phyloP scores from a whole-genome alignment of 495 filamentous ascomycete genomes.

The Penicillium daleae region DNA sequence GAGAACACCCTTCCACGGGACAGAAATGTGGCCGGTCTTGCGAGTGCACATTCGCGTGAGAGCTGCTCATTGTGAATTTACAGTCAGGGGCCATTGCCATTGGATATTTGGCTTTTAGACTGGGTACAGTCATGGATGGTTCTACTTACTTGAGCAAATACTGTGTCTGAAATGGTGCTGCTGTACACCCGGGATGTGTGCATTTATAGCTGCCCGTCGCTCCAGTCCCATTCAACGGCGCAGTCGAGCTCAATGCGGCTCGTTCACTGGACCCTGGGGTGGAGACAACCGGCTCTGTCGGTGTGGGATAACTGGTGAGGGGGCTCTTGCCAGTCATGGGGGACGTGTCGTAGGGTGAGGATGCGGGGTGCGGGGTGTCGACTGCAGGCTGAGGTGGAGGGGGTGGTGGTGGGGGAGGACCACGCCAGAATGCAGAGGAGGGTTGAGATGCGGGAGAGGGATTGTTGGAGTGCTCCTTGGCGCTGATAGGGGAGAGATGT shows the following conservation, averaged over 20 bases:
- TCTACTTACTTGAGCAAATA: slow-evolving; percentile 71
- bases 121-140: not conserved
- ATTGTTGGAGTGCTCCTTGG: slow-evolving; percentile 42
- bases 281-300: slow-evolving; percentile 39
- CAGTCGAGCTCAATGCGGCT: slow-evolving; percentile 22
- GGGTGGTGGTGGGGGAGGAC: slow-evolving; percentile 9
- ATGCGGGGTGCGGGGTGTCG: slow-evolving; percentile 8
- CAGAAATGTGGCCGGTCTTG: slow-evolving; percentile 91
- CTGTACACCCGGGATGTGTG: slow-evolving; percentile 74
- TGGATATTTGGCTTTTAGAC: not conserved
- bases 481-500: slow-evolving; percentile 45
- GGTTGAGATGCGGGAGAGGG: slow-evolving; percentile 45
- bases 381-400: slow-evolving; percentile 12
- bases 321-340: slow-evolving; percentile 41
- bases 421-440: slow-evolving; percentile 30
- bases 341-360: slow-evolving; percentile 33
- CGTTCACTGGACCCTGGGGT: slow-evolving; percentile 29
- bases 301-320: slow-evolving; percentile 46
- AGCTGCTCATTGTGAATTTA: slow-evolving; percentile 56
- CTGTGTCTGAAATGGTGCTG: slow-evolving; percentile 90
- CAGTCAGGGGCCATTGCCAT: not conserved
- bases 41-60: slow-evolving; percentile 97
- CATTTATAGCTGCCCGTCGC: slow-evolving; percentile 58
- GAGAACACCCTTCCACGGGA: slow-evolving; percentile 75
- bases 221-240: slow-evolving; percentile 31